phyloP scores from a whole-genome alignment of 495 filamentous ascomycete genomes.

The Talaromyces stipitatus region DNA sequence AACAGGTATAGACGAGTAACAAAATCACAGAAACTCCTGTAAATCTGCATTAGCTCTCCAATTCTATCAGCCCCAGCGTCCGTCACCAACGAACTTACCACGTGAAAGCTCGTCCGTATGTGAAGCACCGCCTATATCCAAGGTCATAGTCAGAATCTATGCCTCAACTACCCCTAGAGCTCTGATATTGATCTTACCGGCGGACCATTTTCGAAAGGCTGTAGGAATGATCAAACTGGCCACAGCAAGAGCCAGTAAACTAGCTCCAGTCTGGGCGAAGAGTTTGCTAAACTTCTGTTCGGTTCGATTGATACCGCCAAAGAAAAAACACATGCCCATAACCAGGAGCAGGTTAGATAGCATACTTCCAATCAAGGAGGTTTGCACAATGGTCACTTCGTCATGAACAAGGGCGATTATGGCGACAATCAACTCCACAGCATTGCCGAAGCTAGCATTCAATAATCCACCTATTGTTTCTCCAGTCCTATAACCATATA shows the following conservation, averaged over 20 bases:
- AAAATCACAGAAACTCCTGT: constrained; percentile 50
- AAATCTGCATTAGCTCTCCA: neutral
- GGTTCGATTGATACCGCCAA: constrained; percentile 67
- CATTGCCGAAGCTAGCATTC: constrained; percentile 23
- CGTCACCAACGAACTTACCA: constrained; percentile 18
- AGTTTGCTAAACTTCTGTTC: constrained; percentile 90
- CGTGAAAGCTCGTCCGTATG: constrained; percentile 18
- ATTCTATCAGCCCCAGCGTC: neutral
- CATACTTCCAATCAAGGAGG: constrained; percentile 85
- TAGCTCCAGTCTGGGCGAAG: constrained; percentile 84
- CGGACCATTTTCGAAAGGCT: constrained; percentile 60
- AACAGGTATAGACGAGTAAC: constrained; percentile 61
- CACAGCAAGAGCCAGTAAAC: constrained; percentile 71
- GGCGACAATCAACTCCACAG: constrained; percentile 20
- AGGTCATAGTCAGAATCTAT: neutral
- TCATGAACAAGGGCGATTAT: constrained; percentile 59
- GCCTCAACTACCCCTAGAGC: neutral
- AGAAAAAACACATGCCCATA: constrained; percentile 90
- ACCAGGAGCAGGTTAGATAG: constrained; percentile 94
- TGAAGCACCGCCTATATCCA: neutral
- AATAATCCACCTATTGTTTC: constrained; percentile 18
- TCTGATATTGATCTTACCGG: constrained; percentile 15
- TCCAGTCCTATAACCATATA: no score
- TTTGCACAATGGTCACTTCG: constrained; percentile 11
- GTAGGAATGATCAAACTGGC: constrained; percentile 82